phyloP scores from a whole-genome alignment of 2,329 filamentous ascomycete species.

The Calonectria fujianensis region DNA sequence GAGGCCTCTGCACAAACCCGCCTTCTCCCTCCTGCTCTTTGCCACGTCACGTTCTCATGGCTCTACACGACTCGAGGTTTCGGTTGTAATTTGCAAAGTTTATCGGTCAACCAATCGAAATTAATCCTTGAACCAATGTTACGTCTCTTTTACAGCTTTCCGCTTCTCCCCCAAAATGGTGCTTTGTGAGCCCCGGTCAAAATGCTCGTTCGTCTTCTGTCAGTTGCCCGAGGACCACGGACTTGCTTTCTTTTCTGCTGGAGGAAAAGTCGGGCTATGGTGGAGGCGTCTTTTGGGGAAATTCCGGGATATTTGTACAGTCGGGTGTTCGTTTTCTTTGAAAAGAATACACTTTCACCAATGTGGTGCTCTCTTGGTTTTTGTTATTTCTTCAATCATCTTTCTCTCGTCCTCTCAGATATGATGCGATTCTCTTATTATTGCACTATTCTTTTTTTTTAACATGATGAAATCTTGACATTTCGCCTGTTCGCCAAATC shows the following conservation, averaged over 20 bases:
- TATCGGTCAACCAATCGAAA: conserved; percentile 74
- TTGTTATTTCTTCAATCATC: conserved; percentile 26
- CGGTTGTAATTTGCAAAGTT: conserved; percentile 75
- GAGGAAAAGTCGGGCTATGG: conserved; percentile 57
- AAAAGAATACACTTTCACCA: conserved; percentile 56
- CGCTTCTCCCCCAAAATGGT: conserved; percentile 54
- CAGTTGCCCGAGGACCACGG: conserved; percentile 53
- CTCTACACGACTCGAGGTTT: conserved; percentile 68
- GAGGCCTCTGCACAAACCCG: conserved; percentile 59
- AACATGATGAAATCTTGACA: neutral
- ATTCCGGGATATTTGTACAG: conserved; percentile 56
- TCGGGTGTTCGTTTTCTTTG: conserved; percentile 55
- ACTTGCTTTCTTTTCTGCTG: conserved; percentile 55
- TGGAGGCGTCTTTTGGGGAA: conserved; percentile 57
- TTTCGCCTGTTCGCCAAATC: neutral
- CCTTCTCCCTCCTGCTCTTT: conserved; percentile 61
- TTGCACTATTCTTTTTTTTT: neutral
- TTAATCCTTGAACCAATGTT: conserved; percentile 65
- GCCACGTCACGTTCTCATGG: conserved; percentile 64
- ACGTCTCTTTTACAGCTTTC: conserved; percentile 56
- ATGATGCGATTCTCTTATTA: conserved; percentile 12
- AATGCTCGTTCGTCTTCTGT: conserved; percentile 49
- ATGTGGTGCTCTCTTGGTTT: conserved; percentile 43
- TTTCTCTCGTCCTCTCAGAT: conserved; percentile 27
- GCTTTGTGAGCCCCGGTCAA: conserved; percentile 57